Conservation (phyloP, 2,329 filamentous ascomycete species). For the Pestalotiopsis sp. region DNA sequence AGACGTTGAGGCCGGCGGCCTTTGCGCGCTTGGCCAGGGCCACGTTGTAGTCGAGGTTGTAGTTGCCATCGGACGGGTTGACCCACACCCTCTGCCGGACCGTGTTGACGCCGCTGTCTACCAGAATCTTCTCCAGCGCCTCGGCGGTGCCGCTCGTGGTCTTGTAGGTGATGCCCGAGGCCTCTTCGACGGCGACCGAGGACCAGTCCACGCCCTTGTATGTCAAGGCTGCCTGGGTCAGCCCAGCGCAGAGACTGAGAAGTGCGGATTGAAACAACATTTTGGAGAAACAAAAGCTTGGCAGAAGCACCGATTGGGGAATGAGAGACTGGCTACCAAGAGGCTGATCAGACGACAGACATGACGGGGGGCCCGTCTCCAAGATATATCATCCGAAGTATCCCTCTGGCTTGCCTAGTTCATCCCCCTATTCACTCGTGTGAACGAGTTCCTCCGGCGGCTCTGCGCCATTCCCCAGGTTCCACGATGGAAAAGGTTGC, state of each 20-base stretch:
- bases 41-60: slow-evolving; percentile 72
- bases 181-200: slow-evolving; percentile 66
- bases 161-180: slow-evolving; percentile 63
- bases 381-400: neutral
- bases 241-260: neutral
- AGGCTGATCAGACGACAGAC: neutral
- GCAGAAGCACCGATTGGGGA: neutral
- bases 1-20: slow-evolving; percentile 62
- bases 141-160: slow-evolving; percentile 53
- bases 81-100: slow-evolving; percentile 75
- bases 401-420: neutral
- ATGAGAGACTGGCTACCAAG: neutral
- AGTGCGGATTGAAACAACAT: slow-evolving; percentile 7
- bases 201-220: slow-evolving; percentile 74
- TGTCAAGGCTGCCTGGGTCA: slow-evolving; percentile 47
- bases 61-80: slow-evolving; percentile 64
- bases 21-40: slow-evolving; percentile 66
- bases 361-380: neutral
- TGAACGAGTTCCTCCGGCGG: neutral
- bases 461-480: neutral
- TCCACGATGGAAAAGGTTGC: neutral
- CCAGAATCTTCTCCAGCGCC: slow-evolving; percentile 65
- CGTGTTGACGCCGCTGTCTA: slow-evolving; percentile 65
- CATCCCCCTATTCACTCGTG: neutral
- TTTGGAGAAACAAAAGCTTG: neutral